Percentiles rank a stretch among this genome's conserved stretches.
These are phyloP conservation scores for Chaetomium cochliodes DNA, from an alignment of 495 filamentous ascomycete genomes.

Conservation along the genomic window DNA sequence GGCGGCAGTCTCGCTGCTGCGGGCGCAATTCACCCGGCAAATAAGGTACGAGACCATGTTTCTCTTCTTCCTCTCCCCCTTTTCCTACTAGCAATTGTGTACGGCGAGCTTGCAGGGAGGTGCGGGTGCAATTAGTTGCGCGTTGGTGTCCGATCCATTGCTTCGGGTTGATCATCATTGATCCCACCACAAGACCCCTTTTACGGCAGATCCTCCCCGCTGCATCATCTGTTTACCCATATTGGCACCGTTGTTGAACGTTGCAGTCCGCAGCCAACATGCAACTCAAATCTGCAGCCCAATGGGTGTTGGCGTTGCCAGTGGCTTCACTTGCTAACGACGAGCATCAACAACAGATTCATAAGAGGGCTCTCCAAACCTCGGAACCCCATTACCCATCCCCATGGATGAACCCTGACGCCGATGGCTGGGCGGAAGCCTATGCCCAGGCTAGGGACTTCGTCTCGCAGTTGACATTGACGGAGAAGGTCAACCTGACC, in stretches of 20 bases:
- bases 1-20: constrained; percentile 24
- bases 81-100: background rate
- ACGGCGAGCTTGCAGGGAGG: background rate
- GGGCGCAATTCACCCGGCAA: constrained; percentile 7
- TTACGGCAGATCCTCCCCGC: constrained; percentile 17
- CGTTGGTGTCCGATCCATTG: background rate
- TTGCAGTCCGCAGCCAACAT: constrained; percentile 27
- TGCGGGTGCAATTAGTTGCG: too few relatives aligned
- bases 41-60: constrained; percentile 18
- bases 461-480: constrained; percentile 77
- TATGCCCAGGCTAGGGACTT: constrained; percentile 74
- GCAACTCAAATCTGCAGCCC: constrained; percentile 27
- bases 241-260: constrained; percentile 11
- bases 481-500: constrained; percentile 91
- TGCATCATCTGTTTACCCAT: constrained; percentile 22
- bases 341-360: constrained; percentile 23
- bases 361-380: constrained; percentile 30
- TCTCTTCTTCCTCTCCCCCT: background rate
- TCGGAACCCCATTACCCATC: constrained; percentile 73
- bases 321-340: constrained; percentile 28
- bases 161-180: background rate
- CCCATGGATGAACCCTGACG: constrained; percentile 71
- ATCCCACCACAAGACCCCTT: background rate
- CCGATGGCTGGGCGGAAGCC: constrained; percentile 73
- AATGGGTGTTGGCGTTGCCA: constrained; percentile 23